A percentile compares a stretch with the other conserved stretches of the same genome.
Evolutionary conservation across 495 filamentous ascomycete species (phyloP).

Genomic region (Neurospora hispaniola): DNA sequence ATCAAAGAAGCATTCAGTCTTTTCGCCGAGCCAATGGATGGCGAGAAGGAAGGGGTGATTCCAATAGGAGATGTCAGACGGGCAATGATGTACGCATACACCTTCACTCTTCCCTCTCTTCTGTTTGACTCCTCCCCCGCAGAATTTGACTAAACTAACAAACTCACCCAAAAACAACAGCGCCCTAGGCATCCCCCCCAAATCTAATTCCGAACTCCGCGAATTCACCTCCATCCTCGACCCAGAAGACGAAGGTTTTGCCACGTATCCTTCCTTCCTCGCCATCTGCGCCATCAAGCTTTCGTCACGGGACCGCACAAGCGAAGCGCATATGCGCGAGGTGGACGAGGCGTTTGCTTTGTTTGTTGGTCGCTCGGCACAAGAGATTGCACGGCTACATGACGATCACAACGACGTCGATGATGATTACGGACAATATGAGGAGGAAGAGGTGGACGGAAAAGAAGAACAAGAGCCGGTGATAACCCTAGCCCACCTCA

Average conservation of each 20-base stretch:
- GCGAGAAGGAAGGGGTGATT: conserved; percentile 64
- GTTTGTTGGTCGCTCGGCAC: conserved; percentile 37
- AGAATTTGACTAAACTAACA: too few species aligned
- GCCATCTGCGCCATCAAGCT: conserved; percentile 79
- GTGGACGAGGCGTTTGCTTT: conserved; percentile 69
- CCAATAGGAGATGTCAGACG: conserved; percentile 67
- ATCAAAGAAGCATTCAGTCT: conserved; percentile 83
- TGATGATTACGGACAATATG: conserved; percentile 6
- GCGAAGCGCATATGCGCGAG: conserved; percentile 46
- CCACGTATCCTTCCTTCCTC: conserved; percentile 66
- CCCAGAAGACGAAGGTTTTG: conserved; percentile 66
- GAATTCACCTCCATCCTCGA: conserved; percentile 71
- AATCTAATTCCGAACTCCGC: conserved; percentile 51
- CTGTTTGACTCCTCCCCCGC: neutral
- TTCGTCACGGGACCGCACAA: conserved; percentile 44
- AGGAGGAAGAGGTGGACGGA: neutral
- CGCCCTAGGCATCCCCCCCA: conserved; percentile 62
- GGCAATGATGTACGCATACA: conserved; percentile 46
- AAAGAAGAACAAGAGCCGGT: conserved; percentile 16
- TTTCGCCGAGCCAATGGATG: conserved; percentile 59
- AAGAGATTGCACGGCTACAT: neutral
- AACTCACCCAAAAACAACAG: conserved; percentile 25
- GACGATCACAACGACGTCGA: neutral
- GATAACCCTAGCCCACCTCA: conserved; percentile 68
- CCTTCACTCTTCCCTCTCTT: neutral